Evolutionary conservation across 129 eudicot species (phyloP), one percentile per base, ranked within the genome.

Genomic region (Calendula officinalis): DNA sequence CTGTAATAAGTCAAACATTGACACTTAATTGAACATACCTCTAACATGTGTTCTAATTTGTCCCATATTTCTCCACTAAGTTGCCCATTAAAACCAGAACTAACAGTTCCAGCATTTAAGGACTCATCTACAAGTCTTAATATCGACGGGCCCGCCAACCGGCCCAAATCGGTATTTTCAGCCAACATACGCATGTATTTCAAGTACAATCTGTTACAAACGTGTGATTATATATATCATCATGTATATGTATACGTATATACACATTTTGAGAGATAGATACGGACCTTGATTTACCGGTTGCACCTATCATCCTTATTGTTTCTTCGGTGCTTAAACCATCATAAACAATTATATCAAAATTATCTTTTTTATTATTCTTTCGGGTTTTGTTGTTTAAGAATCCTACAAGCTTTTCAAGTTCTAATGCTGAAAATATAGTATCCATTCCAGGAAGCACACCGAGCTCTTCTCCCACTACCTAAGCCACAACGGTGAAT

Each of bases 381-480:
- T 64, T 66, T 45, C 43, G 77, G 59, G 72, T 67, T 35, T 42
- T 65, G 49, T 62, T 81, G n/a, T 77, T 75, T 5, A 81, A 76
- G 17, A 83, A 61, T 64, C 95, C 89, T 22, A 86, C 71, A 58
- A 85, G 70, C 54, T 67, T 75, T 66, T 81, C 96, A 49, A 92
- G 95, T 56, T 82, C 85, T 64, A 88, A 58, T 0, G 77, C 81
- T 56, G 96, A 83, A 74, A 92, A 92, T 62, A 92, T 88, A 27
- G 95, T 77, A 78, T 92, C 98, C 98, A 92, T 92, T 52, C 98
- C 98, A n/a, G 98, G 98, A 60, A 92, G 98, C 50, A 92, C 87
- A 43, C 98, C 96, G 27, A 92, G 95, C 80, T 92, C 98, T 85
- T 83, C 98, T 60, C 91, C 96, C 6, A 92, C 95, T 56, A 92